Base-by-base conservation (phyloP, 495 filamentous ascomycete species). In the Xylaria castorea region DNA sequence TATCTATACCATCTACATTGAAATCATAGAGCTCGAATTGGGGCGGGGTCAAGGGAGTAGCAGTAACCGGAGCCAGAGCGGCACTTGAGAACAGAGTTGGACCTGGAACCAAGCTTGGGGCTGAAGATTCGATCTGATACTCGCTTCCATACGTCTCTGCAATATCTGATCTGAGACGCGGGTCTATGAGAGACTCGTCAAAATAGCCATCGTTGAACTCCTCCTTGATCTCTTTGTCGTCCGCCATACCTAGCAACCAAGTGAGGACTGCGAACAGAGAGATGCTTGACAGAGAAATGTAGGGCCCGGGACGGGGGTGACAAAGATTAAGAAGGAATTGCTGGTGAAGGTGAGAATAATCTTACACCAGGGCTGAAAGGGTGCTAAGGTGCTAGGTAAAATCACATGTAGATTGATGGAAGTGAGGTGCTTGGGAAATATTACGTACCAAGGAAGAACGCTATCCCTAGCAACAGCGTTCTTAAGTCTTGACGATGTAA, bases 391-490 rank as follows among this genome's bases (percentile, higher is more conserved):
- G n/a, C 20, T 5, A 44, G 44, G n/a, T 9, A 14, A 57, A 44
- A 57, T n/a, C 2, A 57, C 25, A 36, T 18, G 34, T 61, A 60
- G 18, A 14, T 51, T 16, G 11, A 27, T 14, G 5, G 22, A 38
- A 18, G 44, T n/a, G 32, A 32, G 42, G 63, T 44, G 42, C 25
- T 66, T 34, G 46, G 32, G 7, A 38, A 67, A 51, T 22, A 22
- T 7, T 22, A 14, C 18, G 55, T 36, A 20, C 16, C 5, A 5
- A 58, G 55, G 12, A 36, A 34, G 55, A 36, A 25, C 27, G 27
- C 30, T 61, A 30, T 42, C 63, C 62, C 63, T 20, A 66, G 63
- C 63, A 66, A 66, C 63, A 14, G 63, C 5, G 1, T 48, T 65
- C 9, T 30, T 32, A 34, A 30, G 25, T 65, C 12, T 65, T 1